Percentiles rank a stretch among this genome's conserved stretches.
These are phyloP conservation scores for Suhomyces taliae DNA, from an alignment of 1,139 yeast genomes.

Conservation along the genomic window DNA sequence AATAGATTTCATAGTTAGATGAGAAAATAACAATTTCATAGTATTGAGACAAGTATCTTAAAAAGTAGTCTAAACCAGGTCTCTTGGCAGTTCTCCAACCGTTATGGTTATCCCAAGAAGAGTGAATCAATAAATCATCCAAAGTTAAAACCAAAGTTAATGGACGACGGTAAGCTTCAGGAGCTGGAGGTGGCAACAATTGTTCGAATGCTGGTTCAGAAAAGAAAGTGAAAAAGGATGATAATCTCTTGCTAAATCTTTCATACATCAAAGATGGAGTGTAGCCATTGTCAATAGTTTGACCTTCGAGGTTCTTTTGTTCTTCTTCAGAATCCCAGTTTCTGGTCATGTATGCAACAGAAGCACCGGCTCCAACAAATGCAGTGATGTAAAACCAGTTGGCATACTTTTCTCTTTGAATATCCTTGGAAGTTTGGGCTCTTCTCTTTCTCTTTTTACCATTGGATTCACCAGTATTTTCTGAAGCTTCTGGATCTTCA, in stretches of 20 bases:
- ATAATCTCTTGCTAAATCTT: constrained; percentile 69
- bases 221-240: constrained; percentile 78
- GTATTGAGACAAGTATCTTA: constrained; percentile 91
- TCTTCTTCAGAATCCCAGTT: constrained; percentile 86
- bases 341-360: constrained; percentile 74
- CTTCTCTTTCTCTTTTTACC: constrained; percentile 49
- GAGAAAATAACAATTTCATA: constrained; percentile 93
- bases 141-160: constrained; percentile 83
- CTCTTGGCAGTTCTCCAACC: constrained; percentile 99
- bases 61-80: constrained; percentile 96
- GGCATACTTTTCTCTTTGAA: constrained; percentile 61
- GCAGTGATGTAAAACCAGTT: constrained; percentile 65
- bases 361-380: constrained; percentile 61
- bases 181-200: constrained; percentile 82
- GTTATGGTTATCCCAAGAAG: constrained; percentile 86
- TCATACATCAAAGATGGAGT: constrained; percentile 63
- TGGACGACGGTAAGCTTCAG: constrained; percentile 92
- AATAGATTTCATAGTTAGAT: constrained; percentile 79
- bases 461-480: constrained; percentile 6
- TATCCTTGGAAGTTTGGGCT: constrained; percentile 60
- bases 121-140: constrained; percentile 87
- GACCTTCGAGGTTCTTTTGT: constrained; percentile 49
- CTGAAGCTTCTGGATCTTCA: constrained; percentile 35
- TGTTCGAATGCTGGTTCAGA: constrained; percentile 94
- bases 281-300: constrained; percentile 65